Conservation (phyloP, 164 flowering plant species). For the Platanus orientalis region DNA sequence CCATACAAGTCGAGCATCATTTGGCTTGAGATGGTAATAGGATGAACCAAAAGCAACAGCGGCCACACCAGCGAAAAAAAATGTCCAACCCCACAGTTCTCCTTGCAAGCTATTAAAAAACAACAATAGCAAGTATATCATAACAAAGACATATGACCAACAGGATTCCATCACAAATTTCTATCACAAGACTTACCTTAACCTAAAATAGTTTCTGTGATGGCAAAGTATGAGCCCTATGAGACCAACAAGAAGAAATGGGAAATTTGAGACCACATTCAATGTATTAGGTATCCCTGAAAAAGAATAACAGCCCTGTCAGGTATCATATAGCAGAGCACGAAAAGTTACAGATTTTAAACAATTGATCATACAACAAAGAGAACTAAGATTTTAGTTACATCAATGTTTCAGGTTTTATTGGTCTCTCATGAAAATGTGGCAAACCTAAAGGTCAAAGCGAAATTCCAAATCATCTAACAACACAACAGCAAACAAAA, state of each 20-base stretch:
- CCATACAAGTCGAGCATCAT: slow-evolving; percentile 93
- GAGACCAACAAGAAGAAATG: slow-evolving; percentile 77
- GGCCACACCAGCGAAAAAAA: slow-evolving; percentile 80
- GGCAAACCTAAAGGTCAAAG: too few species aligned
- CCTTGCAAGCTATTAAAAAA: slow-evolving; percentile 71
- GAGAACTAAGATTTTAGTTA: too few species aligned
- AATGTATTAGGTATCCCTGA: slow-evolving; percentile 93
- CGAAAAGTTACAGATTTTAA: neutral
- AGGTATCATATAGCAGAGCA: slow-evolving; percentile 3
- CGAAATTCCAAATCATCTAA: too few species aligned
- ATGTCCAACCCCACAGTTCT: slow-evolving; percentile 84
- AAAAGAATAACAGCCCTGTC: slow-evolving; percentile 12
- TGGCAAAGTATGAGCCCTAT: slow-evolving; percentile 75
- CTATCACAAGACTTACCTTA: slow-evolving; percentile 62
- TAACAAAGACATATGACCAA: neutral
- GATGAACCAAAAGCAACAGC: slow-evolving; percentile 90
- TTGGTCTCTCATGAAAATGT: too few species aligned
- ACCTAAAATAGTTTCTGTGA: slow-evolving; percentile 54
- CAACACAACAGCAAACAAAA: too few species aligned
- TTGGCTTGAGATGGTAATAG: slow-evolving; percentile 86
- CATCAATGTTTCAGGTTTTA: too few species aligned
- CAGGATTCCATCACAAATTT: neutral
- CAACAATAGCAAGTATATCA: neutral
- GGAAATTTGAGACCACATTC: slow-evolving; percentile 85
- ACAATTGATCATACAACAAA: neutral